These are phyloP conservation scores for Malus hybrid DNA, from an alignment of 331 rosid species.

Conservation along the genomic window DNA sequence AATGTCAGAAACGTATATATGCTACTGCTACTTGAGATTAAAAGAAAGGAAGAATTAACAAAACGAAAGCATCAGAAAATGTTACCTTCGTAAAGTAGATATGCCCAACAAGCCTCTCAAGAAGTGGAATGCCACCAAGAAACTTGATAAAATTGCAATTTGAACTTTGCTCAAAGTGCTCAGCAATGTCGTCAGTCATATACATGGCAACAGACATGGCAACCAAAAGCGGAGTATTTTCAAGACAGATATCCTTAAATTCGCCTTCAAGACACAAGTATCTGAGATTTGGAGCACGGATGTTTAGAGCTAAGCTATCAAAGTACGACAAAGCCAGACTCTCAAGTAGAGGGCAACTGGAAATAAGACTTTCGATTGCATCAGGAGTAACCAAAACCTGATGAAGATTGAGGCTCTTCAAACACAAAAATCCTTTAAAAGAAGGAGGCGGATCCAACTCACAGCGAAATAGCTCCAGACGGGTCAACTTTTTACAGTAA, in stretches of 20 bases:
- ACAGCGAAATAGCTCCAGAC: constrained; percentile 64
- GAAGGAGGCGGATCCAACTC: constrained; percentile 67
- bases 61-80: constrained; percentile 8
- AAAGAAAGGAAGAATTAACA: constrained; percentile 5
- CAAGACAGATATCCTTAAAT: constrained; percentile 69
- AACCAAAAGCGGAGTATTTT: constrained; percentile 64
- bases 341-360: constrained; percentile 69
- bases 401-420: constrained; percentile 67
- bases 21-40: neutral
- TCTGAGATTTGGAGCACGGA: constrained; percentile 74
- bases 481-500: constrained; percentile 49
- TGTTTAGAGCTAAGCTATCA: constrained; percentile 56
- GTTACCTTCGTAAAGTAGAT: constrained; percentile 85
- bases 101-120: constrained; percentile 71
- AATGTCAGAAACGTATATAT: neutral
- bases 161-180: constrained; percentile 50
- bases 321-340: constrained; percentile 50
- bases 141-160: constrained; percentile 65
- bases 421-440: constrained; percentile 55
- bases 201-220: constrained; percentile 56
- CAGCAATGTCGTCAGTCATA: constrained; percentile 63
- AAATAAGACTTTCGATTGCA: constrained; percentile 66
- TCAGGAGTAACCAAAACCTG: constrained; percentile 63
- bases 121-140: constrained; percentile 78
- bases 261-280: constrained; percentile 80